Evolutionary conservation across 805 yeast species (phyloP).

Genomic region (Dipodascopsis uninucleata): DNA sequence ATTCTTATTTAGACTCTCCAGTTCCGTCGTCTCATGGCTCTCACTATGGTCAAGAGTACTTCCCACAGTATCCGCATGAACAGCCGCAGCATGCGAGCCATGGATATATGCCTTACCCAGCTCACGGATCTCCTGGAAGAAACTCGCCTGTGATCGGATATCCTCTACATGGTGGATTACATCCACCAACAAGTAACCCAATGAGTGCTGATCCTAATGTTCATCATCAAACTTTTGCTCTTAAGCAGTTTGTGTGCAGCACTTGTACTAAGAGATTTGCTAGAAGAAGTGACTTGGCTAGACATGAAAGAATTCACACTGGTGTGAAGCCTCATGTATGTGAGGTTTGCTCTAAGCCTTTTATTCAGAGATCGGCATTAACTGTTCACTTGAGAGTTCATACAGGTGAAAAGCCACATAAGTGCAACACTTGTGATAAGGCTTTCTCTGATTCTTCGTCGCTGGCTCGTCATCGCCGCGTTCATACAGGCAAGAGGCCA

Average conservation of each 20-base stretch:
- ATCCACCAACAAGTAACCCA: constrained; percentile 3
- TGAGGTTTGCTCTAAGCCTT: constrained; percentile 63
- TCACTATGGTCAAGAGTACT: constrained; percentile 5
- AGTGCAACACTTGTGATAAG: constrained; percentile 43
- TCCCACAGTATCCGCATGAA: constrained; percentile 1
- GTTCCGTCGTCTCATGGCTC: constrained; percentile 4
- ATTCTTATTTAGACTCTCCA: constrained; percentile 7
- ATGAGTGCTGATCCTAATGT: constrained; percentile 4
- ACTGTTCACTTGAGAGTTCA: constrained; percentile 78
- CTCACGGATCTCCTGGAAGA: constrained; percentile 11
- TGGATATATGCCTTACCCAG: constrained; percentile 21
- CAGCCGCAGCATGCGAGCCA: constrained; percentile 4
- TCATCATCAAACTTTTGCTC: constrained; percentile 6
- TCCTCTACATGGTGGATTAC: too few relatives aligned
- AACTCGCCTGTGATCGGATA: neutral
- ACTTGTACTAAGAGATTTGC: constrained; percentile 65
- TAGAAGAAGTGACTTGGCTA: constrained; percentile 74
- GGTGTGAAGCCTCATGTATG: constrained; percentile 42
- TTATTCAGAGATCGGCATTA: constrained; percentile 77
- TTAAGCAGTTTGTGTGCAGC: constrained; percentile 35
- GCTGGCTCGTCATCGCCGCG: constrained; percentile 76
- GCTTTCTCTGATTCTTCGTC: constrained; percentile 30
- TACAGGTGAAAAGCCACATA: constrained; percentile 74
- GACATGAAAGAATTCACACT: constrained; percentile 69
- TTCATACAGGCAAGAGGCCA: constrained; percentile 49